Base-by-base conservation (phyloP, 2,329 filamentous ascomycete species). In the Chalaropsis ovoidea region DNA sequence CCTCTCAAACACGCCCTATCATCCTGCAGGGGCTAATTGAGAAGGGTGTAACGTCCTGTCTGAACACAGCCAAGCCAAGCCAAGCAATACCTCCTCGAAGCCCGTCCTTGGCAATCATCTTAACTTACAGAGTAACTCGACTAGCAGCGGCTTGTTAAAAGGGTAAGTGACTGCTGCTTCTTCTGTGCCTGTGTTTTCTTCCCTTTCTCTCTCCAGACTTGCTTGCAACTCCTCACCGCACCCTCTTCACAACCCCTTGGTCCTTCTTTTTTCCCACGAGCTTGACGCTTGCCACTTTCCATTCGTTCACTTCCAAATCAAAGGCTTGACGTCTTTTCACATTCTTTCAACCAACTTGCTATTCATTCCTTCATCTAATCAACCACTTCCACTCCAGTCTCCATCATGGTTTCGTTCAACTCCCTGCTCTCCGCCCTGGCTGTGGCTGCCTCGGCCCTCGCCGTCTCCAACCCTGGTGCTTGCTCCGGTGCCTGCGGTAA, bases 401-500 rank as follows among this genome's bases (percentile, higher is more conserved):
- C 11, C 43, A 42, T 5, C 27, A 65, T 65, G 67, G 56, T 61
- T 56, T 45, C 65, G 10, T 64, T 69, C 35, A 49, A 66, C 35
- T 63, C 65, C 7, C 62, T 68, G 52, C 58, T 68, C 35, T 64
- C 66, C 31, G 49, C 56, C 52, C 58, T 68, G 27, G 62, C 66
- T 22, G 45, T 60, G 27, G 49, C 65, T 60, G 64, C 65, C 24
- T 56, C 65, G 2, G 62, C 56, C 17, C 8, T 64, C 11, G 68
- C 63, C 11, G 72, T 73, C 52, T 70, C 72, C 35, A 70, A 73
- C 43, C 76, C 76, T 2, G 74, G 73, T 4, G 66, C 74, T 10
- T 78, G 77, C 69, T 73, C 71, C 42, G 75, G 75, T 27, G 67
- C 71, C 39, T 77, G 76, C 70, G 61, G 43, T 22, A 73, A 72